Evolutionary conservation across 2,329 filamentous ascomycete species (phyloP).

Genomic region (Pseudocercospora eumusae): DNA sequence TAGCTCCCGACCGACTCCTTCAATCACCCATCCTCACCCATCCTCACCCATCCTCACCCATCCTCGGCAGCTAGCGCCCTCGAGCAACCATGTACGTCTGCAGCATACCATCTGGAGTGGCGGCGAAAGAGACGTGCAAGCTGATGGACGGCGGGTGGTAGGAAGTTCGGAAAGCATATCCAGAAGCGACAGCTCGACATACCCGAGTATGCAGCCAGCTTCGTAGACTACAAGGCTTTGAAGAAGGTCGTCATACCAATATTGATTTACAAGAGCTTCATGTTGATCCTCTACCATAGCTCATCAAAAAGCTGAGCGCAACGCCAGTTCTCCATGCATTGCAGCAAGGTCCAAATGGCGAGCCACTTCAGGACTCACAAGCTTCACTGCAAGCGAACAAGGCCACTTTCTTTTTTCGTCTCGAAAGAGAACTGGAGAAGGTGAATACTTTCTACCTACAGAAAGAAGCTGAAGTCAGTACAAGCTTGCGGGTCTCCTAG

Average conservation of each 20-base stretch:
- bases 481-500: not conserved
- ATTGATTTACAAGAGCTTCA: not conserved
- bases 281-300: conserved; percentile 55
- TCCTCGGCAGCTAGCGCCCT: not conserved
- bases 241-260: conserved; percentile 72
- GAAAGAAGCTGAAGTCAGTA: conserved; percentile 89
- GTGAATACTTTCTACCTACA: conserved; percentile 97
- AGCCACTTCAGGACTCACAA: conserved; percentile 69
- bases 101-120: not conserved
- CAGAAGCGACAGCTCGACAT: conserved; percentile 99
- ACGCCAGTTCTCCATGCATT: conserved; percentile 82
- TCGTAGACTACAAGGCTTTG: conserved; percentile 98
- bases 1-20: conserved; percentile 8
- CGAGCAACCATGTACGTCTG: conserved; percentile 20
- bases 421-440: conserved; percentile 97
- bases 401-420: conserved; percentile 96
- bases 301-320: conserved; percentile 96
- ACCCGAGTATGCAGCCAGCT: conserved; percentile 97
- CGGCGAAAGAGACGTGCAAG: conserved; percentile 4
- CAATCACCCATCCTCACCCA: too few relatives aligned
- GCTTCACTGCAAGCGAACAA: conserved; percentile 92
- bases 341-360: conserved; percentile 54
- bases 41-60: too few relatives aligned
- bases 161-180: conserved; percentile 99
- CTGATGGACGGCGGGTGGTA: conserved; percentile 44